Base-by-base conservation (phyloP, 176 grass and related monocot genomes). In the Chrysopogon serrulatus region DNA sequence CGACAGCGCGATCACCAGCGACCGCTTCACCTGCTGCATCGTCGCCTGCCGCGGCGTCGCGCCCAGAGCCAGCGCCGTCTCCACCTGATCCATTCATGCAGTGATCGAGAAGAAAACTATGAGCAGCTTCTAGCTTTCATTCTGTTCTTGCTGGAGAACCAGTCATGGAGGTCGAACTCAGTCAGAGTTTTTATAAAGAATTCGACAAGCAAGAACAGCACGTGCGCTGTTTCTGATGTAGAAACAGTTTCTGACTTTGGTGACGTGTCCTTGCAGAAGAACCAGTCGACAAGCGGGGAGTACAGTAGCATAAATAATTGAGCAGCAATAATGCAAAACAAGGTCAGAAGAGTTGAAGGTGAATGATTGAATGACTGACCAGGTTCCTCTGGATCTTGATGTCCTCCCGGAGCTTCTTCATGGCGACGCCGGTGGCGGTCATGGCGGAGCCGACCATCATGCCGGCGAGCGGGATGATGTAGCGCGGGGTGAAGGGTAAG, bases 381-480 rank as follows among this genome's bases (percentile, higher is more conserved):
- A 82, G 79, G 61, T 68, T 71, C 65, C 61, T 12, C 79, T 92
- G 79, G 10, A 81, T 76, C 90, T 79, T 85, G 77, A 85, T 82
- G 57, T 73, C 70, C 70, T 73, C 70, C 41, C 70, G 9, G 70
- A 73, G 70, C 70, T 73, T 73, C 70, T 73, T 73, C 84, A 84
- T 90, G 69, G 83, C 87, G 62, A 98, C 92, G 16, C 96, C 96
- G 31, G 91, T 95, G 30, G 94, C 94, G 10, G 94, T 97, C 94
- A 97, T 97, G 41, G 94, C 85, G 74, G 93, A 95, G 39, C 87
- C 93, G 28, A 97, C 94, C 94, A 97, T 97, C 94, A 97, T 97
- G 47, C 94, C 94, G 8, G 92, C 94, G 56, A 97, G 79, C 12
- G 94, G 94, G 82, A 97, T 97, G 72, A 97, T 94, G 73, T 94